phyloP scores from a whole-genome alignment of 2,329 filamentous ascomycete genomes.

The Claviceps capensis region DNA sequence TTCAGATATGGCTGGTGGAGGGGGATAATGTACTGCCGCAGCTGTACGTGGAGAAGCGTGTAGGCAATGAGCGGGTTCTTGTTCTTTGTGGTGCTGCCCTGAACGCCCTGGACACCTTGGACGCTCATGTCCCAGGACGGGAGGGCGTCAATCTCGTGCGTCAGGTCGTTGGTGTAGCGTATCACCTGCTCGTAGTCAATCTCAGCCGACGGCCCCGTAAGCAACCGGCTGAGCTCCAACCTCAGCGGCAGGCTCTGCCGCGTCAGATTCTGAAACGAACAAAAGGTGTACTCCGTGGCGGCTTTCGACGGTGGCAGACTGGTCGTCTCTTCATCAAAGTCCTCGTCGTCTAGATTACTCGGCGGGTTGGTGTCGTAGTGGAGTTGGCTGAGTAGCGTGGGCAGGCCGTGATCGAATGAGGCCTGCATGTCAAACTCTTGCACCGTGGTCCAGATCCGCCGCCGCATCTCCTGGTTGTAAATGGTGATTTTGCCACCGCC shows the following conservation, averaged over 20 bases:
- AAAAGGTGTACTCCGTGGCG: conserved; percentile 40
- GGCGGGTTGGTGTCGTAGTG: conserved; percentile 42
- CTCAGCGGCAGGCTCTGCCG: conserved; percentile 42
- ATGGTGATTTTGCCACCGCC: conserved; percentile 39
- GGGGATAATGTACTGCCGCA: conserved; percentile 48
- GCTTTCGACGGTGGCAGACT: conserved; percentile 38
- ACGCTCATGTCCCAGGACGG: conserved; percentile 37
- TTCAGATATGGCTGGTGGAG: conserved; percentile 48
- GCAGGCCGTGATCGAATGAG: conserved; percentile 46
- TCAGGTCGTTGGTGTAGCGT: conserved; percentile 46
- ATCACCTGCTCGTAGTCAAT: conserved; percentile 50
- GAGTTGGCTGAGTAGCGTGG: conserved; percentile 42
- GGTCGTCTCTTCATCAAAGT: conserved; percentile 39
- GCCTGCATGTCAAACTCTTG: conserved; percentile 49
- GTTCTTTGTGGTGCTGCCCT: conserved; percentile 11
- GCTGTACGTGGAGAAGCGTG: conserved; percentile 45
- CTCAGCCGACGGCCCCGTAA: conserved; percentile 39
- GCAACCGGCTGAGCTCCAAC: conserved; percentile 41
- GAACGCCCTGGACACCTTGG: conserved; percentile 18
- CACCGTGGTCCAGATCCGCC: conserved; percentile 47
- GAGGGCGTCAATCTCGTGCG: conserved; percentile 44
- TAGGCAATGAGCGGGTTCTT: conserved; percentile 46
- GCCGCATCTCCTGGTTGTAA: conserved; percentile 48
- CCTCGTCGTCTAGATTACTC: conserved; percentile 43
- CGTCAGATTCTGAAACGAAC: conserved; percentile 44